Base-by-base conservation (phyloP, 176 grass and related monocot genomes). In the Carex scoparia region DNA sequence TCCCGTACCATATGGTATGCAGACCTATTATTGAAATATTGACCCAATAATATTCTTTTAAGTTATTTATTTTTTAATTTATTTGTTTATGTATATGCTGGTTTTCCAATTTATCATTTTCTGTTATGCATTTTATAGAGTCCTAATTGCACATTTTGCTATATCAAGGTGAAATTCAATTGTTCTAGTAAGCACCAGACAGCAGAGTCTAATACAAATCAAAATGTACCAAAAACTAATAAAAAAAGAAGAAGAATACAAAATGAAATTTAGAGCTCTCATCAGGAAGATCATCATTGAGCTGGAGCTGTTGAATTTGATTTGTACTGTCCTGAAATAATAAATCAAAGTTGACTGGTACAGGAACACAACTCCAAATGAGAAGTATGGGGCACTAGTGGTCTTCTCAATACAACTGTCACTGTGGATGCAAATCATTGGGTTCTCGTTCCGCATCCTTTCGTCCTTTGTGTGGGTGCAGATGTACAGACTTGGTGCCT, bases 391-490 rank as follows among this genome's bases (percentile, higher is more conserved):
- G 19, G 65, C 71, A 55, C 81, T 86, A 56, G 90, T 92, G 89
- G 90, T 92, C 81, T 95, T 99, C 88, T 99, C 96, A 69, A 86
- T 99, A 56, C 91, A 80, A 89, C 87, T 99, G 86, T 88, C 90
- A 65, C 88, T 94, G 81, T 99, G 84, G 87, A 99, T 99, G 93
- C 93, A 99, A 95, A 99, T 95, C 61, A 89, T 92, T 86, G 96
- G 96, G 79, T 99, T 99, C 90, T 99, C 96, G 73, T 85, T 95
- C 61, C 93, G 96, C 87, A 88, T 99, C 88, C 88, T 99, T n/a
- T 99, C 96, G 16, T 92, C 93, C 15, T 95, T 99, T 88, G 87
- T 99, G 82, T 99, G 96, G 96, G 87, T 95, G 73, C 96, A 99
- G 85, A 95, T 99, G 79, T 95, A 99, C 85, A 92, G 91, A 65